Percentiles rank a stretch among this genome's conserved stretches.
These are phyloP conservation scores for Ophiobolus disseminans DNA, from an alignment of 2,329 filamentous ascomycete species.

Conservation along the genomic window DNA sequence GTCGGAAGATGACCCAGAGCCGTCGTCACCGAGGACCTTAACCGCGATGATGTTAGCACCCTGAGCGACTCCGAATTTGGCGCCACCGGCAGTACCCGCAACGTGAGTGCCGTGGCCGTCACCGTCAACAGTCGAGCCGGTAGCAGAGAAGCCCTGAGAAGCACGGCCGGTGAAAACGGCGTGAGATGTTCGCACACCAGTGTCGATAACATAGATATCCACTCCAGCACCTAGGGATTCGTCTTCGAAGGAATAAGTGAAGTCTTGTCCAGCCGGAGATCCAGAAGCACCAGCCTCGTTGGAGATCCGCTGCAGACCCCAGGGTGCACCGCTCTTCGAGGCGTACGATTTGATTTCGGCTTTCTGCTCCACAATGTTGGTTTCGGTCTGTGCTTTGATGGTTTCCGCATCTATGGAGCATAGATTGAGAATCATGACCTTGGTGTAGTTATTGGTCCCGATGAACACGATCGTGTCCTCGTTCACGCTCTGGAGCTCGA, in stretches of 20 bases:
- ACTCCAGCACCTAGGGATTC: slow-evolving; percentile 49
- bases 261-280: slow-evolving; percentile 39
- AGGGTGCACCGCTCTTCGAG: slow-evolving; percentile 48
- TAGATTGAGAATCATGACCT: slow-evolving; percentile 51
- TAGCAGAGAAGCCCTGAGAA: slow-evolving; percentile 50
- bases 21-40: slow-evolving; percentile 58
- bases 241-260: slow-evolving; percentile 52
- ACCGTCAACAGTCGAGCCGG: slow-evolving; percentile 44
- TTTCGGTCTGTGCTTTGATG: slow-evolving; percentile 50
- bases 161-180: slow-evolving; percentile 55
- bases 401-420: slow-evolving; percentile 49
- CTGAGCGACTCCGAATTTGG: slow-evolving; percentile 56
- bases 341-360: slow-evolving; percentile 42
- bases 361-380: slow-evolving; percentile 53
- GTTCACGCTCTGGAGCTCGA: slow-evolving; percentile 37
- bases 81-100: slow-evolving; percentile 54
- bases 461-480: slow-evolving; percentile 47
- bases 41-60: slow-evolving; percentile 59
- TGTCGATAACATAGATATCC: slow-evolving; percentile 60
- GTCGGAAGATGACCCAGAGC: slow-evolving; percentile 54
- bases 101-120: slow-evolving; percentile 60
- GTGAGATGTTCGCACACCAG: slow-evolving; percentile 56
- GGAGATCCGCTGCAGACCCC: slow-evolving; percentile 58
- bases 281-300: slow-evolving; percentile 43
- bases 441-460: slow-evolving; percentile 51